Base-by-base conservation (phyloP, 2,329 filamentous ascomycete species). In the Trichoderma semiorbis region DNA sequence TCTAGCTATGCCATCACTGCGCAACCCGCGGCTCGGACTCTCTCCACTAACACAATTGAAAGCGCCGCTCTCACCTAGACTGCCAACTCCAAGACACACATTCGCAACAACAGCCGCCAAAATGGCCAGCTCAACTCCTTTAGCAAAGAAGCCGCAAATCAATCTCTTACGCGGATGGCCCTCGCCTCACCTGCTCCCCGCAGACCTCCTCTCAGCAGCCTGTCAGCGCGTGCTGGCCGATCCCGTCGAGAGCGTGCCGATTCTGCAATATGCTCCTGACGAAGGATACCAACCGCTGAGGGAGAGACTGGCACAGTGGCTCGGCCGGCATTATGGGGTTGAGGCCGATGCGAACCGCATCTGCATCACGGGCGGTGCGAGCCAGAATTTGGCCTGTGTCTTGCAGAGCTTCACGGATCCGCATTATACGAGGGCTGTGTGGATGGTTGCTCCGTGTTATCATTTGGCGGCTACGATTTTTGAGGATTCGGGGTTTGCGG, bases 381-480 rank as follows among this genome's bases (percentile, higher is more conserved):
- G 90, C 75, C 94, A 97, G 84, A 94, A 91, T 78, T 80, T 97
- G 3, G 93, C 92, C 0, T 92, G 90, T 77, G 83, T 97, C 5
- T 83, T 97, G 64, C 89, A 92, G 79, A 92, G 92, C 34, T 97
- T 92, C 78, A 92, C 93, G 0, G 95, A 97, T 79, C 92, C 93
- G 1, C 81, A 85, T 3, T 91, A 90, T 77, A 97, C 95, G 1
- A 85, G 87, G 60, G 89, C 89, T 75, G 85, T 97, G 11, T 97
- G 93, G 92, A 88, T 95, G 81, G 89, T 94, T 2, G 90, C 92
- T 24, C 95, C 95, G 5, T 92, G 91, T 61, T 97, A 97, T 79
- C 92, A 93, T 80, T 85, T 97, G n/a, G 92, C 91, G 0, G 94
- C 92, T 77, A 87, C 91, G n/a, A 93, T 97, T 70, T 94, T 97